Conservation (phyloP, 768 basidiomycete species). For the Rubroboletus satanas region DNA sequence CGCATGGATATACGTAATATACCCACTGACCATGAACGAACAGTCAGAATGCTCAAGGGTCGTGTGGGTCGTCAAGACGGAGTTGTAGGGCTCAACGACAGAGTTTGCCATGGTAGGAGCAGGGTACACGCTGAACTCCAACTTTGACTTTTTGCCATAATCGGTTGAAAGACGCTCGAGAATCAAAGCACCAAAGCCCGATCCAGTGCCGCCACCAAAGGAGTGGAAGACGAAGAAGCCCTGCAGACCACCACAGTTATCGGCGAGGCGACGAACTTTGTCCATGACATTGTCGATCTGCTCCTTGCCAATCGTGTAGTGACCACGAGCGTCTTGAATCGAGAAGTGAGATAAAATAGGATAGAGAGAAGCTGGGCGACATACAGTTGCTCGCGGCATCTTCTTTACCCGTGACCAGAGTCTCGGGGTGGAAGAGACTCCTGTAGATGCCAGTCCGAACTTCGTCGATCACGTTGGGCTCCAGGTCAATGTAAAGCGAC, state of each 20-base stretch:
- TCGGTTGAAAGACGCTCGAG: conserved; percentile 94
- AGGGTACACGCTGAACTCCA: conserved; percentile 97
- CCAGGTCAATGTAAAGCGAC: conserved; percentile 94
- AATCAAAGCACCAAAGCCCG: conserved; percentile 94
- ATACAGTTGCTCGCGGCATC: conserved; percentile 99
- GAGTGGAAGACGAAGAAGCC: conserved; percentile 99
- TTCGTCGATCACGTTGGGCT: conserved; percentile 97
- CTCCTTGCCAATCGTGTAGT: conserved; percentile 98
- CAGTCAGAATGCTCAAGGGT: conserved; percentile 99
- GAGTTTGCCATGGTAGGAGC: conserved; percentile 91
- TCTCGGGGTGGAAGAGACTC: conserved; percentile 98
- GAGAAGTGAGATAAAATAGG: conserved; percentile 1
- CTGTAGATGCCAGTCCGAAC: conserved; percentile 94
- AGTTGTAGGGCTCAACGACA: conserved; percentile 98
- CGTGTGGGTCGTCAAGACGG: conserved; percentile 94
- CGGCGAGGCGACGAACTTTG: conserved; percentile 88
- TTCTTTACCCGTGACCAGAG: conserved; percentile 97
- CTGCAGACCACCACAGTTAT: conserved; percentile 95
- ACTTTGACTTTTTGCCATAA: conserved; percentile 98
- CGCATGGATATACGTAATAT: conserved; percentile 2
- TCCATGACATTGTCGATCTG: conserved; percentile 96
- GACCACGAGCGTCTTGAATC: conserved; percentile 84
- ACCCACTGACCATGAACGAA: conserved; percentile 84
- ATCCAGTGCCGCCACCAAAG: conserved; percentile 98
- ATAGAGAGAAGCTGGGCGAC: conserved; percentile 13